phyloP scores from a whole-genome alignment of 257 asterid species.

The Rubia yunnanensis region DNA sequence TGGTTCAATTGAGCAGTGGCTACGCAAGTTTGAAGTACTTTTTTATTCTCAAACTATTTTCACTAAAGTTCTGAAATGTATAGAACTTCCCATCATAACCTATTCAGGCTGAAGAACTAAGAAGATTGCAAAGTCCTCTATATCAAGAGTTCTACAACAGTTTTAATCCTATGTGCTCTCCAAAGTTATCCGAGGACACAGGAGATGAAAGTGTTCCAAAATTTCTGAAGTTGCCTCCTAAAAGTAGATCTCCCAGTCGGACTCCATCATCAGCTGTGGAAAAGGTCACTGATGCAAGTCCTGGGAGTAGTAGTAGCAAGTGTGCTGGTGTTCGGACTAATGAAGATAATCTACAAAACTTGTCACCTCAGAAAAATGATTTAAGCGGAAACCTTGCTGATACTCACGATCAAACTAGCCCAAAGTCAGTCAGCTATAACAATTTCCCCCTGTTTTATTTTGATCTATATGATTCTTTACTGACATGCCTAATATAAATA shows the following conservation, averaged over 20 bases:
- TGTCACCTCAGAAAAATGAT: constrained; percentile 24
- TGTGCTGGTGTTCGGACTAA: constrained; percentile 13
- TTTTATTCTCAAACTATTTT: neutral
- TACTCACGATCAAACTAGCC: constrained; percentile 24
- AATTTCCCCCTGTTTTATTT: neutral
- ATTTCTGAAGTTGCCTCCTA: constrained; percentile 32
- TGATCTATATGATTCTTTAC: neutral
- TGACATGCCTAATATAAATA: constrained; percentile 9
- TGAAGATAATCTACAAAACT: constrained; percentile 20
- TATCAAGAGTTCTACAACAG: constrained; percentile 33
- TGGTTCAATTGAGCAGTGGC: neutral
- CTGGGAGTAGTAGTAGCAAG: constrained; percentile 26
- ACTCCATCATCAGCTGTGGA: constrained; percentile 22
- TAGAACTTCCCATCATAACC: neutral
- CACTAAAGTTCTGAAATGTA: neutral
- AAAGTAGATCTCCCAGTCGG: constrained; percentile 34
- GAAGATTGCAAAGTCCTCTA: constrained; percentile 32
- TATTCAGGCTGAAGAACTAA: constrained; percentile 26
- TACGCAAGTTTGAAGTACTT: neutral
- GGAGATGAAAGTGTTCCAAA: constrained; percentile 23
- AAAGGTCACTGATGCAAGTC: constrained; percentile 22
- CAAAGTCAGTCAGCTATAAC: constrained; percentile 17
- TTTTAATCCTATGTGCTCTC: constrained; percentile 29
- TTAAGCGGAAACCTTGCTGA: constrained; percentile 10
- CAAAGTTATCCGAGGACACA: constrained; percentile 18